Conservation (phyloP, 1,284 basidiomycete species). For the Apiotrichum gracile region DNA sequence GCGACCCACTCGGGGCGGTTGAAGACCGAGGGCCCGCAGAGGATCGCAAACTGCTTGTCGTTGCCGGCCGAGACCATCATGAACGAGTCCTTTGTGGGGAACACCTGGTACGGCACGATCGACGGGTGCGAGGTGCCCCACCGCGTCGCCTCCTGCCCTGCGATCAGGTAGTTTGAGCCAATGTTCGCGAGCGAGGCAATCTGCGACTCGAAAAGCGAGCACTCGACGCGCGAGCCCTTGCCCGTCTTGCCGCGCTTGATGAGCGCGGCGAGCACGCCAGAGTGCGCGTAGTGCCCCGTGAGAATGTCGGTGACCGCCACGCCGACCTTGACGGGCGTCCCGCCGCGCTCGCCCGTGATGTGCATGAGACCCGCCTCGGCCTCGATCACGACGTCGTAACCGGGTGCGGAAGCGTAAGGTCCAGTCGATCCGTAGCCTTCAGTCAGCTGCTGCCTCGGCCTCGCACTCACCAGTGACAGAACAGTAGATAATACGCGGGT, state of each 20-base stretch:
- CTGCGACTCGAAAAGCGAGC: slow-evolving; percentile 79
- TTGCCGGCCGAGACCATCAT: slow-evolving; percentile 93
- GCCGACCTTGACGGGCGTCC: slow-evolving; percentile 83
- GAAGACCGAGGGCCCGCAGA: slow-evolving; percentile 39
- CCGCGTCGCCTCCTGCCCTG: slow-evolving; percentile 75
- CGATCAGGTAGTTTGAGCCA: slow-evolving; percentile 85
- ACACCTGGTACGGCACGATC: slow-evolving; percentile 86
- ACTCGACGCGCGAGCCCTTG: slow-evolving; percentile 83
- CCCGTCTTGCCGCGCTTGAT: slow-evolving; percentile 77
- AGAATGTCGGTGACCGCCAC: slow-evolving; percentile 81
- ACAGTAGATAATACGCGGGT: slow-evolving; percentile 77
- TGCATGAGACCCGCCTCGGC: slow-evolving; percentile 92
- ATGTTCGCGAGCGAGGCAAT: slow-evolving; percentile 89
- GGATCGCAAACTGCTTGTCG: slow-evolving; percentile 64
- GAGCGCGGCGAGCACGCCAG: slow-evolving; percentile 85
- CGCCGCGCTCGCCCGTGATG: slow-evolving; percentile 85
- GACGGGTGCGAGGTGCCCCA: slow-evolving; percentile 86
- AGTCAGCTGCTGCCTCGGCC: background rate
- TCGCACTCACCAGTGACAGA: slow-evolving; percentile 69
- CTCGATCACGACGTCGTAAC: slow-evolving; percentile 87
- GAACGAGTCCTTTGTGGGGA: slow-evolving; percentile 80
- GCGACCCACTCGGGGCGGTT: slow-evolving; percentile 34
- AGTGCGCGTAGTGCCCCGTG: slow-evolving; percentile 78
- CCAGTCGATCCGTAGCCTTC: slow-evolving; percentile 90
- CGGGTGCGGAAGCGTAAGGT: slow-evolving; percentile 72